phyloP scores from a whole-genome alignment of 805 yeast species.

The Candida maris region DNA sequence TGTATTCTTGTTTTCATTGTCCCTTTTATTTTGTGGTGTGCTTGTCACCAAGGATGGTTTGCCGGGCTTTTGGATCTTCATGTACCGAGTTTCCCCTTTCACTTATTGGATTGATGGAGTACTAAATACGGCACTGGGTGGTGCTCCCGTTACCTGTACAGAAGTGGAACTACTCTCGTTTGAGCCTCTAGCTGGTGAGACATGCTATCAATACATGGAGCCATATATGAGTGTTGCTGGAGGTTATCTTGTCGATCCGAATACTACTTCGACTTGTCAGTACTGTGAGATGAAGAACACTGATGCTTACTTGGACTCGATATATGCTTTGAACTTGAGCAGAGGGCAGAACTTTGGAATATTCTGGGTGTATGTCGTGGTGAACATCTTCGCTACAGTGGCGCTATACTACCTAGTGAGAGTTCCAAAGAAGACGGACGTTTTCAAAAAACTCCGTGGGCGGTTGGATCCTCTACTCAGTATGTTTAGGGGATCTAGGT shows the following conservation, averaged over 20 bases:
- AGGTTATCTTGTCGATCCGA: constrained; percentile 42
- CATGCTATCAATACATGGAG: constrained; percentile 52
- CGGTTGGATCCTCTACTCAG: constrained; percentile 1
- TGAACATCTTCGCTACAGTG: constrained; percentile 32
- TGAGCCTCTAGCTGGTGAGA: constrained; percentile 47
- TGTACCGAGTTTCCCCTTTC: constrained; percentile 67
- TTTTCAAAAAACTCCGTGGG: constrained; percentile 5
- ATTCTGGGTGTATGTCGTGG: constrained; percentile 40
- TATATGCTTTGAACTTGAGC: constrained; percentile 40
- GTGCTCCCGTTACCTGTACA: constrained; percentile 43
- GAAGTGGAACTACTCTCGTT: constrained; percentile 42
- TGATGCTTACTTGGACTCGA: constrained; percentile 36
- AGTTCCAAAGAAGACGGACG: constrained; percentile 50
- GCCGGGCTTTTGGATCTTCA: constrained; percentile 64
- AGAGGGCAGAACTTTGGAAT: constrained; percentile 61
- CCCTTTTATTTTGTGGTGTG: constrained; percentile 71
- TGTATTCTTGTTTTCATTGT: constrained; percentile 51
- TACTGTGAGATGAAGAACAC: constrained; percentile 57
- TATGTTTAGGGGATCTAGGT: neutral
- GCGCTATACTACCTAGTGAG: constrained; percentile 51
- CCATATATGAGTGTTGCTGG: constrained; percentile 34
- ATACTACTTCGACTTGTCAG: constrained; percentile 47
- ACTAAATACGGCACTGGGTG: constrained; percentile 50
- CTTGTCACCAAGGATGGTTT: constrained; percentile 38
- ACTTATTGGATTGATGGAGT: constrained; percentile 58